Base-by-base conservation (phyloP, 768 basidiomycete species). In the Panaeolus papilionaceus region DNA sequence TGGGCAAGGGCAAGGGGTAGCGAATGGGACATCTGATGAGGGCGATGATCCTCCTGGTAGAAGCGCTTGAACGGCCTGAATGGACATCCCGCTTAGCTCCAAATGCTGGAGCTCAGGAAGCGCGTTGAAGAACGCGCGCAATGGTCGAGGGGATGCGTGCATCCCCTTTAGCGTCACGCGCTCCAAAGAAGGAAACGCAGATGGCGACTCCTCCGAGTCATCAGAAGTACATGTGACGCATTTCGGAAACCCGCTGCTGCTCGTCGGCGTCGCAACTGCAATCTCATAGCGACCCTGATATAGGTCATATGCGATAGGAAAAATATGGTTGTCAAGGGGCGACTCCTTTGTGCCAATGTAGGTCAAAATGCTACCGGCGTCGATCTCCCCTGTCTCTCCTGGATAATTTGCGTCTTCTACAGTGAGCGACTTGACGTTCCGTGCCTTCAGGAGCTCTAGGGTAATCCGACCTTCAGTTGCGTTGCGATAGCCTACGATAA, bases 341-440 rank as follows among this genome's bases (percentile, higher is more conserved):
- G 54, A 75, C 26, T 73, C 72, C 58, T 79, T 77, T n/a, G 80
- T 79, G 1, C 76, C 81, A 44, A 80, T 69, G 73, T 80, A 82
- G 61, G 74, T 72, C 20, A 83, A 73, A 26, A 88, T 72, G 62
- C 74, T 75, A 28, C 77, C 75, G 1, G 79, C 82, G 66, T 87
- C 82, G 61, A 82, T 73, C 9, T 79, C 79, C n/a, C 78, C 77
- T 16, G 78, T 75, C 64, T 79, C 79, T 28, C 76, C 80, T 18
- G 82, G 79, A 68, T 85, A 79, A 4, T 77, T 81, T 9, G 79
- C 79, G 68, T 88, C 85, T 66, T 84, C 82, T 5, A 90, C 72
- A 1, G 73, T 71, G 33, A 90, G 75, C 5, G 68, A 69, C 61
- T 67, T 72, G 14, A 83, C 72, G 67, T 75, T 75, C 2, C 83